phyloP scores from a whole-genome alignment of 164 flowering plant genomes.

The Paratinospora sagittata region DNA sequence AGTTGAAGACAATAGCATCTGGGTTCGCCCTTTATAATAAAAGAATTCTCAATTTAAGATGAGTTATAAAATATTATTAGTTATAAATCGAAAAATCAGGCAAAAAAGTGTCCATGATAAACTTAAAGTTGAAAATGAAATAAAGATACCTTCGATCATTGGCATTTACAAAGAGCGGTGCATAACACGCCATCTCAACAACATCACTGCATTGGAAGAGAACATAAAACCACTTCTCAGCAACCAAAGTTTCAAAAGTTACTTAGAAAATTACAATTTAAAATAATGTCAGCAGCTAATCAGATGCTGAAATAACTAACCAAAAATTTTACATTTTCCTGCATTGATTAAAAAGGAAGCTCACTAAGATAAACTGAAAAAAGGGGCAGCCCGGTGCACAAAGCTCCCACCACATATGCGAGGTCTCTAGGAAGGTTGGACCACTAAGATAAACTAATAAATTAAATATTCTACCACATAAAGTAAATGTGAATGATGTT shows the following conservation, averaged over 20 bases:
- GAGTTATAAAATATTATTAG: not conserved
- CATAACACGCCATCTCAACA: slow-evolving; percentile 89
- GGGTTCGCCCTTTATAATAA: slow-evolving; percentile 63
- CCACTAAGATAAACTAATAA: no score
- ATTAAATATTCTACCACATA: no score
- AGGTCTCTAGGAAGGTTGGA: no score
- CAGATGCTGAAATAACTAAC: no score
- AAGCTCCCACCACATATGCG: no score
- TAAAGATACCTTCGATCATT: slow-evolving; percentile 67
- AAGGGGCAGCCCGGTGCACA: no score
- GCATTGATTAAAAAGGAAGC: no score
- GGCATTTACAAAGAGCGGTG: slow-evolving; percentile 82
- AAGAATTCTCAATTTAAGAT: not conserved
- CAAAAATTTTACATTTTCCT: no score
- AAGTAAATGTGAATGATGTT: no score
- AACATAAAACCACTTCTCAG: slow-evolving; percentile 5
- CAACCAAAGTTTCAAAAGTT: not conserved
- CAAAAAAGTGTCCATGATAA: not conserved
- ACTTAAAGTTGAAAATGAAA: not conserved
- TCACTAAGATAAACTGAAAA: no score
- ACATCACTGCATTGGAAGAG: slow-evolving; percentile 61
- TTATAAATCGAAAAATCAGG: not conserved
- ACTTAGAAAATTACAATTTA: no score
- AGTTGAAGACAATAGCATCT: slow-evolving; percentile 86
- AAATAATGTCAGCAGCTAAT: no score